These are phyloP conservation scores for Datisca glomerata DNA, from an alignment of 306 rosid genomes.

Conservation along the genomic window DNA sequence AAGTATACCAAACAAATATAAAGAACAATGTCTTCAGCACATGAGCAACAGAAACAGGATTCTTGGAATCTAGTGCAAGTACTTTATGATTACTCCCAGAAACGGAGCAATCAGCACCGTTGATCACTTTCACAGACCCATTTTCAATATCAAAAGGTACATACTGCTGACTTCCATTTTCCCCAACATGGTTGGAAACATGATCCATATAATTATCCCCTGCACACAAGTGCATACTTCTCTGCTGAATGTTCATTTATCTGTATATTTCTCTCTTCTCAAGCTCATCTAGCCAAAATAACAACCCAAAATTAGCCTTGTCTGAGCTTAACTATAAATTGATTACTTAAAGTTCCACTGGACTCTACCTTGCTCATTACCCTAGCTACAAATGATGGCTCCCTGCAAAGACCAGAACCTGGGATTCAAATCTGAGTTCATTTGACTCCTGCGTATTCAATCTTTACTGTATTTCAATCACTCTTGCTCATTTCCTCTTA, in stretches of 20 bases:
- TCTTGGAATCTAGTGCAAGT: conserved; percentile 15
- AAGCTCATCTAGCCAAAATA: no score
- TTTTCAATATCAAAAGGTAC: conserved; percentile 59
- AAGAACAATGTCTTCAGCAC: conserved; percentile 79
- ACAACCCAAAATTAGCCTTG: conserved; percentile 49
- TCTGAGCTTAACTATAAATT: conserved; percentile 28
- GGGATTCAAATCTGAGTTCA: conserved; percentile 20
- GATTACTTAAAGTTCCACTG: conserved; percentile 25
- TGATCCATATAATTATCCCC: conserved; percentile 34
- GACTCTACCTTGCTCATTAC: conserved; percentile 37
- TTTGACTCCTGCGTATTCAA: conserved; percentile 17
- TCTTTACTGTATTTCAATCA: conserved; percentile 32
- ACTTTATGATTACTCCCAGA: conserved; percentile 25
- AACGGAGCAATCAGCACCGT: conserved; percentile 20
- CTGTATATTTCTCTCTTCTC: conserved; percentile 20
- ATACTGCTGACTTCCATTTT: conserved; percentile 36
- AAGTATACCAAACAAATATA: conserved; percentile 78
- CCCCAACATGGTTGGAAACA: conserved; percentile 30
- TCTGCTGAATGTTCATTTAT: conserved; percentile 25
- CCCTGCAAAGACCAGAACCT: conserved; percentile 36
- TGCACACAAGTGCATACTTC: conserved; percentile 33
- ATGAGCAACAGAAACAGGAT: conserved; percentile 33
- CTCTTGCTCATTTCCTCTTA: conserved; percentile 46
- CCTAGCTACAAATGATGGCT: conserved; percentile 70
- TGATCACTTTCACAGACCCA: conserved; percentile 24